Base-by-base conservation (phyloP, 805 yeast species). In the Dipodascus geniculatus region DNA sequence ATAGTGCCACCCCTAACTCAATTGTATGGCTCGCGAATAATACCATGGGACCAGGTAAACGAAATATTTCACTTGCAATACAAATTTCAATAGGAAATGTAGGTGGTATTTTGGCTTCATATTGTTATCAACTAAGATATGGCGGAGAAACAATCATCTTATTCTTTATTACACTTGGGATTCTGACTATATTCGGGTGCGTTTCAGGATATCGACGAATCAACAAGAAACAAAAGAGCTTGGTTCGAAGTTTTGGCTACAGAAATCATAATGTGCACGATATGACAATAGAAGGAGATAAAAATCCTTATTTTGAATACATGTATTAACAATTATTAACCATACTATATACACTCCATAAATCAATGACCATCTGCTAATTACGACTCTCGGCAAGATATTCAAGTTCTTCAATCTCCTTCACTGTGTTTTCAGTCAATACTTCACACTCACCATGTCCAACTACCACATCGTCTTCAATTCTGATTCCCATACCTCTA, bases 391-490 rank as follows among this genome's bases (percentile, higher is more conserved):
- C 23, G 16, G 47, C 42, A n/a, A 16, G 14, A 6, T 38, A 48
- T 55, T 90, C 96, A 48, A 91, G 80, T 61, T 91, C 98, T 0
- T 63, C 77, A 33, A 91, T 75, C 65, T 91, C 97, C 67, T 93
- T 93, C 2, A 82, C 84, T 28, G 96, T 91, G 58, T 85, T 91
- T 6, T 77, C 80, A 1, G 97, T 87, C 59, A 93, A 72, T 47
- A 78, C 78, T 9, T 78, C 81, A 58, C 75, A 76, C 2, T 70
- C 67, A 19, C 74, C 70, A n/a, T 74, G 65, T 0, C 95, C 95
- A 0, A 86, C 95, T 0, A 85, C 96, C 38, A 91, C 77, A 66
- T 93, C 90, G 70, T 93, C 99, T 68, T 93, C 99, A 31, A 93
- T 85, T 61, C 99, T 80, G 23, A 93, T 85, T 1, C 98, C 99